Evolutionary conservation across 169 alveolate species (phyloP).

Genomic region (Eimeria praecox): DNA sequence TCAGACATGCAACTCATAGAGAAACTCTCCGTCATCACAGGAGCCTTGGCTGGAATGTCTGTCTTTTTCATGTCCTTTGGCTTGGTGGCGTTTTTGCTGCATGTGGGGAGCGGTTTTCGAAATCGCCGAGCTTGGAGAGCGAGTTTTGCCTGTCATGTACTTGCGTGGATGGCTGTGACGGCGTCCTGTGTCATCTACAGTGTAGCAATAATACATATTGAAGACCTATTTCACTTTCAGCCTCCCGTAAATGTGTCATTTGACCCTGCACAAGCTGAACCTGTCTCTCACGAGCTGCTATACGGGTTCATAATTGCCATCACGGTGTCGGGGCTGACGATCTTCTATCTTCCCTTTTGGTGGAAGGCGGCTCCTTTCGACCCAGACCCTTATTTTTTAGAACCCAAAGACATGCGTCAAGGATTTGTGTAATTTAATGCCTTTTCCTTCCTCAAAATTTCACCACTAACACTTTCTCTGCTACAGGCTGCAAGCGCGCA

Average conservation of each 20-base stretch:
- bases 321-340: neutral
- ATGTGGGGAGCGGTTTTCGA: slow-evolving; percentile 25
- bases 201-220: neutral
- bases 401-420: slow-evolving; percentile 5
- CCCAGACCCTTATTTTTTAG: slow-evolving; percentile 42
- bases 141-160: neutral
- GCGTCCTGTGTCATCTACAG: neutral
- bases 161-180: slow-evolving; percentile 4
- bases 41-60: neutral
- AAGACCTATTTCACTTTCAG: slow-evolving; percentile 43
- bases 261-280: slow-evolving; percentile 56
- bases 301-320: slow-evolving; percentile 39
- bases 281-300: slow-evolving; percentile 38
- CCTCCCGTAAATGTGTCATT: slow-evolving; percentile 56
- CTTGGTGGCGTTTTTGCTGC: slow-evolving; percentile 17
- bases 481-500: too few relatives aligned
- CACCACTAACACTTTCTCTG: too few relatives aligned
- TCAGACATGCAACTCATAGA: slow-evolving; percentile 46
- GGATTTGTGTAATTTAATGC: neutral
- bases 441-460: too few relatives aligned
- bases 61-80: neutral
- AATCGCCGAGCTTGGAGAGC: slow-evolving; percentile 43
- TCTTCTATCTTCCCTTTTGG: slow-evolving; percentile 40
- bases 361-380: slow-evolving; percentile 58
- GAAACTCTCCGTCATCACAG: slow-evolving; percentile 35